A percentile compares a stretch with the other conserved stretches of the same genome.
Conservation (phyloP, 2,329 filamentous ascomycete species). For the Cladosporium sp. region DNA sequence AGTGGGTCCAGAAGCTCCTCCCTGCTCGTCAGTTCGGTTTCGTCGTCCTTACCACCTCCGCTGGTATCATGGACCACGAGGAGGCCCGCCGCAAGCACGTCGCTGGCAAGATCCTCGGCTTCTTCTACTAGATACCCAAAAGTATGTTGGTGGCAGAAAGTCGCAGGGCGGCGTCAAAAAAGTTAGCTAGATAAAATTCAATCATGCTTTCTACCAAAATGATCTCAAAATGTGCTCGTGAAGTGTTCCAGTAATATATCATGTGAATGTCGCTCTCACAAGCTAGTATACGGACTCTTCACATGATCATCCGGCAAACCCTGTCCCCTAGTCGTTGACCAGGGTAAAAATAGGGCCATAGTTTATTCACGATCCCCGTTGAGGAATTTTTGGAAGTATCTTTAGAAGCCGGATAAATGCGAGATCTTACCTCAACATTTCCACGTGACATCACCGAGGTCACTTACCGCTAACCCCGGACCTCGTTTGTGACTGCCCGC, state of each 20-base stretch:
- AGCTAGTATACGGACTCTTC: too few species aligned
- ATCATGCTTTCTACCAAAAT: slow-evolving; percentile 4
- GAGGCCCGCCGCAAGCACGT: slow-evolving; percentile 99
- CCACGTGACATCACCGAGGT: slow-evolving; percentile 10
- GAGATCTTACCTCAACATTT: slow-evolving; percentile 5
- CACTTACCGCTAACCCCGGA: slow-evolving; percentile 1
- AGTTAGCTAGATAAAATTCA: slow-evolving; percentile 10
- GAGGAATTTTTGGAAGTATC: neutral
- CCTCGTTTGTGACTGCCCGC: neutral
- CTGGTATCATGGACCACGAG: slow-evolving; percentile 99
- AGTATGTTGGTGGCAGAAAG: slow-evolving; percentile 3
- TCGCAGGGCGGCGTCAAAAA: slow-evolving; percentile 5
- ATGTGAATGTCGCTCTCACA: too few species aligned
- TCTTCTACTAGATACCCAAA: slow-evolving; percentile 72
- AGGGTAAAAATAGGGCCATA: neutral
- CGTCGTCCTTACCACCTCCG: slow-evolving; percentile 97
- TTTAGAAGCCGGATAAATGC: neutral
- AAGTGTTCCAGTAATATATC: too few species aligned
- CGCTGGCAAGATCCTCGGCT: slow-evolving; percentile 97
- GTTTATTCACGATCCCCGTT: neutral
- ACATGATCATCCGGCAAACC: too few species aligned
- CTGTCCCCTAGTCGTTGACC: too few species aligned
- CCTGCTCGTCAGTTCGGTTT: slow-evolving; percentile 99
- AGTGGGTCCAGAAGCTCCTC: slow-evolving; percentile 99
- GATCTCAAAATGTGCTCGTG: too few species aligned